Base-by-base conservation (phyloP, 1,284 basidiomycete genomes). In the Papiliotrema laurentii region DNA sequence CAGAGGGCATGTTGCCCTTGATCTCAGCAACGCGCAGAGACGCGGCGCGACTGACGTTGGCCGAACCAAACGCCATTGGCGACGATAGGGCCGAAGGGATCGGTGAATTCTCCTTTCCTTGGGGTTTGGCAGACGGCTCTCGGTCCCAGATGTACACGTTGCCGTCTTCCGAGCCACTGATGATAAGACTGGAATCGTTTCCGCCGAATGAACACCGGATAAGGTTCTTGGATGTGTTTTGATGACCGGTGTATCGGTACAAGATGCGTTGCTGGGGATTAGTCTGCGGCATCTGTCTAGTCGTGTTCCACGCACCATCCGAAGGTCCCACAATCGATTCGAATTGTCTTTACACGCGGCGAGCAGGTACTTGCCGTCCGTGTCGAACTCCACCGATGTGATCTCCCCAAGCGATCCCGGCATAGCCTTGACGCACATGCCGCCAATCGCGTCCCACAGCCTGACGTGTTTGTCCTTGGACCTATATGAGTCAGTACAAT, bases 151-250 rank as follows among this genome's bases (percentile, higher is more conserved):
- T 51, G 50, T 72, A 70, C 19, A 74, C 58, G 16, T 58, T 56
- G 6, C 68, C 66, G 48, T 71, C 76, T 50, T 78, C 77, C 2
- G 71, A 74, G 0, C 77, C 77, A 25, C 71, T 67, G 2, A 76
- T 65, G 26, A 78, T 59, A 42, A 77, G 60, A 7, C 51, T 53
- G 11, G 66, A 67, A 13, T 72, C 64, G 33, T 70, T 65, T 5
- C 47, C 47, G 0, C 72, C 73, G 52, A 78, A 78, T 16, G 64
- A 58, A 25, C 68, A 68, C 6, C 76, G 66, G 40, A 78, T 73
- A 34, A 78, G 72, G 63, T 77, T 78, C 54, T 77, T 76, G 21
- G 74, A 74, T 10, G 77, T 77, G 54, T 78, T 78, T 55, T 76
- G 76, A 50, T 77, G 74, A 0, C 76, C 75, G 24, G 73, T 77